Evolutionary conservation across 2,329 filamentous ascomycete genomes (phyloP).

Genomic region (Diaporthe citri): DNA sequence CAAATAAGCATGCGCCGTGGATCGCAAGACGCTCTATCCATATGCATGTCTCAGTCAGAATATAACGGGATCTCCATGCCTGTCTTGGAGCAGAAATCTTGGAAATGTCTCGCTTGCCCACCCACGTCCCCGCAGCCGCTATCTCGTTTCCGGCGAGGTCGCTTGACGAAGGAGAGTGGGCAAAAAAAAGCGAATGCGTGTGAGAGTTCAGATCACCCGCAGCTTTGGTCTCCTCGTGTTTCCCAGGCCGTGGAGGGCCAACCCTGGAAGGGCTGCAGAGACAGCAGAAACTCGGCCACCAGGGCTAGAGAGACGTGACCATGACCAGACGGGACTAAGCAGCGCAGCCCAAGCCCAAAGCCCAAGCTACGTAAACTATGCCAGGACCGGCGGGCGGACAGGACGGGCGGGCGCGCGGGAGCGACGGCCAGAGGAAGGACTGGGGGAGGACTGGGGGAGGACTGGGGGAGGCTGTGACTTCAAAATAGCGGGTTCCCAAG

Average conservation of each 20-base stretch:
- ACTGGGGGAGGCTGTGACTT: constrained; percentile 25
- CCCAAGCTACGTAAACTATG: constrained; percentile 15
- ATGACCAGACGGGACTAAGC: constrained; percentile 11
- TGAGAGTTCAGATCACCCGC: constrained; percentile 10
- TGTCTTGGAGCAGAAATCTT: constrained; percentile 33
- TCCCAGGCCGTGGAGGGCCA: neutral
- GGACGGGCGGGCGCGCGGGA: constrained; percentile 19
- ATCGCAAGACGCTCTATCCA: constrained; percentile 29
- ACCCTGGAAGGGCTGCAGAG: neutral
- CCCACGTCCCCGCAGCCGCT: constrained; percentile 30
- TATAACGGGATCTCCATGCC: constrained; percentile 35
- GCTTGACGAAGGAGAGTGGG: constrained; percentile 15
- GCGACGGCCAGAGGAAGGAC: constrained; percentile 18
- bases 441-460: constrained; percentile 19
- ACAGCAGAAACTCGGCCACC: neutral
- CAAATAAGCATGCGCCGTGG: constrained; percentile 20
- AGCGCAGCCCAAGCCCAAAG: constrained; percentile 19
- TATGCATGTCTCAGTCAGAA: constrained; percentile 38
- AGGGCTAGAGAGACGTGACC: constrained; percentile 21
- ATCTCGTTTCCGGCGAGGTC: constrained; percentile 31
- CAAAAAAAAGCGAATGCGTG: neutral
- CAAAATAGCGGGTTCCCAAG: constrained; percentile 15
- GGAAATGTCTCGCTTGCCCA: constrained; percentile 35
- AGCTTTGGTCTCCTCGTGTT: constrained; percentile 16
- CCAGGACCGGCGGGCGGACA: constrained; percentile 18